Evolutionary conservation across 805 yeast genomes (phyloP).

Genomic region (Lipomyces orientalis): DNA sequence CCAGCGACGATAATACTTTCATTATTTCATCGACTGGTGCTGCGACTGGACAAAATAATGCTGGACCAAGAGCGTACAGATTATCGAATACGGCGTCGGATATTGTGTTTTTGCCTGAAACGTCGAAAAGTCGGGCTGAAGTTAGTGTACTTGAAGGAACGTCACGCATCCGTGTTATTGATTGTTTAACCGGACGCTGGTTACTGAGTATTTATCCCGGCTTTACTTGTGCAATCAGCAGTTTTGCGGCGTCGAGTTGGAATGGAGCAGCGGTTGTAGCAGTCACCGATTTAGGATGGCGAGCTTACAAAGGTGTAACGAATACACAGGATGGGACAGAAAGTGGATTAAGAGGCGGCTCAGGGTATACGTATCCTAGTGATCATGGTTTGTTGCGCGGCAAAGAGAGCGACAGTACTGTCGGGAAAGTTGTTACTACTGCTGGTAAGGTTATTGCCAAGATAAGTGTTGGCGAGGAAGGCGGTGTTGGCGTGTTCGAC

Average conservation of each 20-base stretch:
- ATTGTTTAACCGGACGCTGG: slow-evolving; percentile 6
- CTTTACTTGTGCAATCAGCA: neutral
- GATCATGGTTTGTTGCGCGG: slow-evolving; percentile 4
- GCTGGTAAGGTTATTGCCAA: slow-evolving; percentile 5
- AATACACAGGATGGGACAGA: neutral
- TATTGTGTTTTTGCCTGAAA: slow-evolving; percentile 9
- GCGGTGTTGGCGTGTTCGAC: slow-evolving; percentile 9
- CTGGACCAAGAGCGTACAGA: neutral
- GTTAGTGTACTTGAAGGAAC: slow-evolving; percentile 7
- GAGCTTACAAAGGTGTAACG: neutral
- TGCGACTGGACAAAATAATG: neutral
- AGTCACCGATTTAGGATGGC: neutral
- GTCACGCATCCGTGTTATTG: slow-evolving; percentile 4
- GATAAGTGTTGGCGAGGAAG: slow-evolving; percentile 6
- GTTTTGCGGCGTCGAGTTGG: neutral
- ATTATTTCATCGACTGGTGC: neutral
- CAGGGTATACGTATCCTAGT: slow-evolving; percentile 11
- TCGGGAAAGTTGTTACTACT: neutral
- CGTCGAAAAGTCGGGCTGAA: neutral
- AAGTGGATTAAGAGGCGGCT: slow-evolving; percentile 3
- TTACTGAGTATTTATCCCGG: neutral
- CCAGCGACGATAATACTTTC: slow-evolving; percentile 8
- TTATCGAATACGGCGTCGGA: slow-evolving; percentile 1
- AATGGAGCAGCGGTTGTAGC: neutral
- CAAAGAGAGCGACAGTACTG: neutral